These are phyloP conservation scores for Irpex sp. DNA, from an alignment of 1,284 basidiomycete species.

Conservation along the genomic window DNA sequence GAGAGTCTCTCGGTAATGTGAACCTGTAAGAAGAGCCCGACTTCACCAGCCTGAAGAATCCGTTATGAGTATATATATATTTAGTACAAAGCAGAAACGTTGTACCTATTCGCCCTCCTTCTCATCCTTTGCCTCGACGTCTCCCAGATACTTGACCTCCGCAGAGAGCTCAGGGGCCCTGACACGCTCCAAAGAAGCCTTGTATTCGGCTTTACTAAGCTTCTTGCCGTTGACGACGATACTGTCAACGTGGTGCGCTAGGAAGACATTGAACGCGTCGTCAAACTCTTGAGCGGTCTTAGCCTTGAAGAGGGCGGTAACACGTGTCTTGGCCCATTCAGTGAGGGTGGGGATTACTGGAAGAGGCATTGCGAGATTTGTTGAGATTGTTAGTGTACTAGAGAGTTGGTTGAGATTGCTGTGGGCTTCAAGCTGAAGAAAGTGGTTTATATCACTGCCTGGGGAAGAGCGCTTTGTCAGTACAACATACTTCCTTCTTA, in stretches of 20 bases:
- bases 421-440: slow-evolving; percentile 9
- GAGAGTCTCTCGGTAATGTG: slow-evolving; percentile 14
- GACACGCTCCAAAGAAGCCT: slow-evolving; percentile 17
- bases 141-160: slow-evolving; percentile 17
- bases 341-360: slow-evolving; percentile 17
- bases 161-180: slow-evolving; percentile 18
- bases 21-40: neutral
- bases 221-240: slow-evolving; percentile 32
- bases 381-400: neutral
- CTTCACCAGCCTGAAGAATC: neutral
- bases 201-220: slow-evolving; percentile 21
- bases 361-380: neutral
- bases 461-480: too few species aligned
- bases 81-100: too few species aligned
- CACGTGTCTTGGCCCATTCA: slow-evolving; percentile 28
- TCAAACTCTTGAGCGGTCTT: slow-evolving; percentile 26
- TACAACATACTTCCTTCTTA: too few species aligned
- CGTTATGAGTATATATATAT: too few species aligned
- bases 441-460: too few species aligned
- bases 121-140: slow-evolving; percentile 17
- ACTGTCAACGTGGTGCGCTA: slow-evolving; percentile 20
- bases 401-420: neutral
- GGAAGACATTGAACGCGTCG: slow-evolving; percentile 28
- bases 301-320: slow-evolving; percentile 29
- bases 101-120: slow-evolving; percentile 1